Evolutionary conservation across 495 filamentous ascomycete genomes (phyloP), one percentile per base, ranked within the genome.

Genomic region (Xylaria castorea): DNA sequence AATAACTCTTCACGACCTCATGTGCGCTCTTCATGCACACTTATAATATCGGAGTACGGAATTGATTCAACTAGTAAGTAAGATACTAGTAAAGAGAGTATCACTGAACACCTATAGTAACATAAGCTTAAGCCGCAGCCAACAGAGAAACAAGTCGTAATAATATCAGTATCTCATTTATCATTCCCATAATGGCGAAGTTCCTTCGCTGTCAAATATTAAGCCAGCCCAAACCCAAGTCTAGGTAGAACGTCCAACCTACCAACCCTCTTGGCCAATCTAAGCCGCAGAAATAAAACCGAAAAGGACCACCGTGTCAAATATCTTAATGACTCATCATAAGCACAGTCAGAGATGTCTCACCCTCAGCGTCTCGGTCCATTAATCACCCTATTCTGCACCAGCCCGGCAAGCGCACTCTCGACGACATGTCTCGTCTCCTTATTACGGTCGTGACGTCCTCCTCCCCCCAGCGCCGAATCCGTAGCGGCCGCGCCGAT

Each of bases 301-400:
- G 6, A 48, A n/a, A 22, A 51, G 48, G 3, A 51, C 7, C n/a
- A 11, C n/a, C 48, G n/a, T 51, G 4, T 46, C 42, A 9, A 51
- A 50, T 50, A 50, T 22, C n/a, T 50, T 50, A 6, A 50, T 50
- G 22, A 50, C 5, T n/a, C 46, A 50, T 50, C 18, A n/a, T 50
- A n/a, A 20, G 22, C n/a, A 50, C 48, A 50, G 20, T 8, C 6
- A 66, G 7, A 66, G 7, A 1, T 9, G 8, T 32, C 34, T n/a
- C 5, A 38, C 1, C 62, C 40, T 61, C 36, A 71, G 12, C 55
- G 68, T 16, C 68, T 62, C 18, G 66, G 55, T 27, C 71, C 53
- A 42, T 74, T 74, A 30, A 74, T 70, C 2, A 74, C 60, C 50
- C 72, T 57, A 25, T 74, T 74, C 67, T 70, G 67, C 46, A 57